Percentiles rank a stretch among this genome's conserved stretches.
phyloP scores from a whole-genome alignment of 371 early-diverging fungal species.

The Apophysomyces variabilis region DNA sequence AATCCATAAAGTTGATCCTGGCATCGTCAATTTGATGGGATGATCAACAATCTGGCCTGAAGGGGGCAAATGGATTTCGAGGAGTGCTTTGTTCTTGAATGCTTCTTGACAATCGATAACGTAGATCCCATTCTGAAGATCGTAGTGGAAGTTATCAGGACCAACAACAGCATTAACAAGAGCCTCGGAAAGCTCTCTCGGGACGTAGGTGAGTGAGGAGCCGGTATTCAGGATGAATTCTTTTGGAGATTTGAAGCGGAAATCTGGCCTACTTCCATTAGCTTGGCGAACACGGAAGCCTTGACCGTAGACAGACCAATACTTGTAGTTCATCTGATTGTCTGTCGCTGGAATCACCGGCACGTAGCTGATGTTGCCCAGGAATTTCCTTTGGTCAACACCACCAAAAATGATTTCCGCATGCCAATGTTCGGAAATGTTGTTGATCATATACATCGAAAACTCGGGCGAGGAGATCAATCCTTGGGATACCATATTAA shows the following conservation, averaged over 20 bases:
- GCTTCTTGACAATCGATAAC: conserved; percentile 14
- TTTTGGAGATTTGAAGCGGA: conserved; percentile 14
- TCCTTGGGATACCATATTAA: conserved; percentile 17
- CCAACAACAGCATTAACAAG: background rate
- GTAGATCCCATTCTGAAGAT: conserved; percentile 29
- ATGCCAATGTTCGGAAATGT: conserved; percentile 9
- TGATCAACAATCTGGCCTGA: background rate
- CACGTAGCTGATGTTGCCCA: conserved; percentile 19
- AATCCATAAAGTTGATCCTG: conserved; percentile 25
- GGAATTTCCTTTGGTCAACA: conserved; percentile 16
- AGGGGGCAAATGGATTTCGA: no score
- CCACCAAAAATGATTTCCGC: conserved; percentile 25
- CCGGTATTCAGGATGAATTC: conserved; percentile 40
- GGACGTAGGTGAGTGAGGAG: conserved; percentile 33
- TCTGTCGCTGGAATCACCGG: conserved; percentile 15
- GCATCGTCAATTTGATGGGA: conserved; percentile 24
- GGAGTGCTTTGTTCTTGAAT: background rate
- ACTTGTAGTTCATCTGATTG: conserved; percentile 9
- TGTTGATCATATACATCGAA: conserved; percentile 20
- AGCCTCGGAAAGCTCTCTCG: background rate
- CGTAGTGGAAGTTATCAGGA: conserved; percentile 16
- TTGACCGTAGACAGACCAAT: conserved; percentile 54
- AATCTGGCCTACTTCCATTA: background rate
- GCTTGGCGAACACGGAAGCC: conserved; percentile 30
- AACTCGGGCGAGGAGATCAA: conserved; percentile 31